These are phyloP conservation scores for Penicillium sumatraense DNA, from an alignment of 2,329 filamentous ascomycete species.

Conservation along the genomic window DNA sequence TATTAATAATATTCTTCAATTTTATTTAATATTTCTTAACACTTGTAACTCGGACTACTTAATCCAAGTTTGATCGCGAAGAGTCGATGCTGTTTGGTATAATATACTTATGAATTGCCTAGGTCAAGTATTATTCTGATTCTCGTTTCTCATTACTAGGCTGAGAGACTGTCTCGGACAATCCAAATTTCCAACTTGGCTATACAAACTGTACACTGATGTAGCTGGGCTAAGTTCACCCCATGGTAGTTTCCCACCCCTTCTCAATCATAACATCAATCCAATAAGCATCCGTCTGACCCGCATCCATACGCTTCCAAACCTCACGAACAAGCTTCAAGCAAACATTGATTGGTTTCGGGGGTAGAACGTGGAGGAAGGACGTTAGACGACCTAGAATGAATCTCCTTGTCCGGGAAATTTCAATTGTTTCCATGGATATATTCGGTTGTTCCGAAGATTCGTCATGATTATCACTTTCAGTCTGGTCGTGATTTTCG, in stretches of 20 bases:
- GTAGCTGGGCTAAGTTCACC: slow-evolving; percentile 33
- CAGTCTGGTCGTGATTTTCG: neutral
- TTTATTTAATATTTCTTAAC: no score
- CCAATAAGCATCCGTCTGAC: slow-evolving; percentile 55
- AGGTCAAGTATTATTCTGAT: no score
- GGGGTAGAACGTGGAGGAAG: slow-evolving; percentile 52
- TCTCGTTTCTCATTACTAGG: no score
- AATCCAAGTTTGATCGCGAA: no score
- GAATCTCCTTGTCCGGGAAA: slow-evolving; percentile 54
- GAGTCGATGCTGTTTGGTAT: no score
- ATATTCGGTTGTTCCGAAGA: slow-evolving; percentile 27
- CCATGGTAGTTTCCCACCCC: slow-evolving; percentile 62
- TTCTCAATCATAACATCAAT: slow-evolving; percentile 62
- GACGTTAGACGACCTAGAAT: slow-evolving; percentile 55
- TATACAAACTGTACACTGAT: no score
- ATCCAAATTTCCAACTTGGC: no score
- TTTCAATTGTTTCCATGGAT: slow-evolving; percentile 49
- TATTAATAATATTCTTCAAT: no score
- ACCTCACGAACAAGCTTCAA: slow-evolving; percentile 57
- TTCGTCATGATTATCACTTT: slow-evolving; percentile 13
- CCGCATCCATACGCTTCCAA: slow-evolving; percentile 57
- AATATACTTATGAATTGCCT: no score
- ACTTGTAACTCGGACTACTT: no score
- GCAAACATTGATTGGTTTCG: slow-evolving; percentile 57
- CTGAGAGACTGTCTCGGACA: no score